Evolutionary conservation across 2,329 filamentous ascomycete genomes (phyloP).

Genomic region (Stagonosporopsis rhizophila): DNA sequence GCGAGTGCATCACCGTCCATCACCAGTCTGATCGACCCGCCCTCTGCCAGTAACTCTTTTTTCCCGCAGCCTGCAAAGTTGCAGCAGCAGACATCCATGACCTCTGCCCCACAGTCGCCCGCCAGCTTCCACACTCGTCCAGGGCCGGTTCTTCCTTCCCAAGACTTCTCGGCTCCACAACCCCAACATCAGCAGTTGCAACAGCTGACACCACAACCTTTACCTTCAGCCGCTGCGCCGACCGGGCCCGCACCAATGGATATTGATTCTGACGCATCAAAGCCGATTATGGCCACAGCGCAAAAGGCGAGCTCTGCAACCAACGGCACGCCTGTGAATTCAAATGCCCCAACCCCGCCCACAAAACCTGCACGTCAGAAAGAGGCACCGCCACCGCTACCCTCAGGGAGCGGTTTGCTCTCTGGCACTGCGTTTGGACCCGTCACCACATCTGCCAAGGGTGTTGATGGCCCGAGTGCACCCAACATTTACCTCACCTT

Average conservation of each 20-base stretch:
- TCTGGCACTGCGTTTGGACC: conserved; percentile 67
- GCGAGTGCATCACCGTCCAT: conserved; percentile 93
- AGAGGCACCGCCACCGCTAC: conserved; percentile 64
- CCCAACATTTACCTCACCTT: conserved; percentile 82
- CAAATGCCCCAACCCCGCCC: conserved; percentile 60
- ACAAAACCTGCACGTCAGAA: conserved; percentile 63
- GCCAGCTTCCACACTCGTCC: conserved; percentile 41
- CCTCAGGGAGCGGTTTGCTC: conserved; percentile 69
- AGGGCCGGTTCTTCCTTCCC: conserved; percentile 37
- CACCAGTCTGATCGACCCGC: conserved; percentile 84
- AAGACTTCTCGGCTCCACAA: conserved; percentile 33
- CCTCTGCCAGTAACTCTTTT: conserved; percentile 51
- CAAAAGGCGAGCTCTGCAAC: conserved; percentile 44
- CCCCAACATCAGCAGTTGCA: conserved; percentile 26
- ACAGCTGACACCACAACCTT: conserved; percentile 20
- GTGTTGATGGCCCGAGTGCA: conserved; percentile 57
- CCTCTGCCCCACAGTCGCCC: conserved; percentile 51
- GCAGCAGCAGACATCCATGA: conserved; percentile 47
- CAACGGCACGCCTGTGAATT: conserved; percentile 52
- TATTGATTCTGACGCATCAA: conserved; percentile 44
- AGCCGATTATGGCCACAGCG: conserved; percentile 30
- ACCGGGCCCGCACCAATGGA: conserved; percentile 46
- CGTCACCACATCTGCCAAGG: conserved; percentile 55
- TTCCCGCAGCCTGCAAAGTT: conserved; percentile 42
- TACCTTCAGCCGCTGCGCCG: conserved; percentile 24